Evolutionary conservation across 108 stramenopile genomes (phyloP), one percentile per base, ranked within the genome.

Genomic region (Cafeteria roenbergensis): DNA sequence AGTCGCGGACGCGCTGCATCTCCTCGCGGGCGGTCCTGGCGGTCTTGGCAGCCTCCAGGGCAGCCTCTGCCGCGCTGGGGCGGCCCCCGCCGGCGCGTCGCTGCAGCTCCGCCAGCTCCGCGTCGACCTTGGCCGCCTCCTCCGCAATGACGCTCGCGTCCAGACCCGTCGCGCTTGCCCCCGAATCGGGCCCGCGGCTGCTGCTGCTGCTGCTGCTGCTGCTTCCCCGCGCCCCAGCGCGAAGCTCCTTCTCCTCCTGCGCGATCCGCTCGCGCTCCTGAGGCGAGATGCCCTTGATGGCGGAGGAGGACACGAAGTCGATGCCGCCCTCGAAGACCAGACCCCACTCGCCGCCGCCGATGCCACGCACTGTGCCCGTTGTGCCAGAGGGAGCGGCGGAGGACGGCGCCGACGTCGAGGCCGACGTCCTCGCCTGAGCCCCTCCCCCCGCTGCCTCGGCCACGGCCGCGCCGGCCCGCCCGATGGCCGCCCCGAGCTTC

Each of bases 1-100:
- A 86, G 68, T 89, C 90, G 27, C 96, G 65, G 0, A 86, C 86
- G 53, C 69, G 87, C 35, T 56, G 60, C 59, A 51, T 42, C 42
- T 48, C 12, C 12, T 48, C 42, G 37, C 42, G 12, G 42, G 6
- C 42, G 17, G 12, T 48, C 17, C 42, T 48, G 12, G 42, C 42
- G 12, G 12, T 48, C 42, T 48, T 48, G 42, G 42, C 42, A 12
- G 42, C 12, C 17, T 48, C 17, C 42, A 12, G 12, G 17, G 12
- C 42, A 17, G 42, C 6, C 17, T 48, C 42, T 6, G 6, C 42
- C 42, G 12, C 42, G 17, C 17, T 17, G 12, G 12, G 12, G 42
- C 17, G 12, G 6, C 42, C 42, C 17, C 12, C 42, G 12, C 42
- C 42, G 6, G 42, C 42, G 12, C 42, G 12, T 48, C 17, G 12